Conservation (phyloP, 1,284 basidiomycete species). For the Leccinum pachyderme region DNA sequence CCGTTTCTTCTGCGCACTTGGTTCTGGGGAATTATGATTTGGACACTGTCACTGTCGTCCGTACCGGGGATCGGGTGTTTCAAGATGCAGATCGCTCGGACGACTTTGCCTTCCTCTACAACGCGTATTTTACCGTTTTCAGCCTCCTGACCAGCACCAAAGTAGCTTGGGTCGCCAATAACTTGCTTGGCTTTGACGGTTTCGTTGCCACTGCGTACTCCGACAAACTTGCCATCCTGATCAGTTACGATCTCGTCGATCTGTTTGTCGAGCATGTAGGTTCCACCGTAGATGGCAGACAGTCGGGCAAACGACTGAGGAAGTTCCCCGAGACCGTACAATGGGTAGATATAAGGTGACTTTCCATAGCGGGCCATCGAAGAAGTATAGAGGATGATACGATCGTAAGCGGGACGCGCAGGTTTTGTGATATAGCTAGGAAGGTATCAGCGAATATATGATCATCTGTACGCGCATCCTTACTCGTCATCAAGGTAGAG, state of each 20-base stretch:
- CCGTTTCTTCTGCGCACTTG: slow-evolving; percentile 95
- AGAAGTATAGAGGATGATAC: slow-evolving; percentile 95
- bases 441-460: slow-evolving; percentile 3
- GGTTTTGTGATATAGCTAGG: slow-evolving; percentile 88
- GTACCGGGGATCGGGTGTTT: slow-evolving; percentile 99
- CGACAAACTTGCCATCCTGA: slow-evolving; percentile 85
- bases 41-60: slow-evolving; percentile 91
- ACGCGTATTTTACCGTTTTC: slow-evolving; percentile 83
- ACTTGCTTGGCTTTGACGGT: slow-evolving; percentile 97
- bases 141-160: slow-evolving; percentile 65
- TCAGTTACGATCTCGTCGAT: slow-evolving; percentile 92
- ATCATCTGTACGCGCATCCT: slow-evolving; percentile 32
- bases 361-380: slow-evolving; percentile 99
- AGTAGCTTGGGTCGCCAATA: slow-evolving; percentile 98
- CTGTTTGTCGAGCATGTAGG: slow-evolving; percentile 99
- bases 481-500: slow-evolving; percentile 97
- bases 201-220: slow-evolving; percentile 88
- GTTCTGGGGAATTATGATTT: slow-evolving; percentile 99
- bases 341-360: slow-evolving; percentile 99
- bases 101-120: slow-evolving; percentile 91
- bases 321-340: slow-evolving; percentile 98
- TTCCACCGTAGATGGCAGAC: slow-evolving; percentile 98
- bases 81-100: slow-evolving; percentile 96
- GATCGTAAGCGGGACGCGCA: slow-evolving; percentile 89
- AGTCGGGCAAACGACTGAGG: slow-evolving; percentile 98